phyloP scores from a whole-genome alignment of 352 stramenopile genomes.

The Phytophthora vignae region DNA sequence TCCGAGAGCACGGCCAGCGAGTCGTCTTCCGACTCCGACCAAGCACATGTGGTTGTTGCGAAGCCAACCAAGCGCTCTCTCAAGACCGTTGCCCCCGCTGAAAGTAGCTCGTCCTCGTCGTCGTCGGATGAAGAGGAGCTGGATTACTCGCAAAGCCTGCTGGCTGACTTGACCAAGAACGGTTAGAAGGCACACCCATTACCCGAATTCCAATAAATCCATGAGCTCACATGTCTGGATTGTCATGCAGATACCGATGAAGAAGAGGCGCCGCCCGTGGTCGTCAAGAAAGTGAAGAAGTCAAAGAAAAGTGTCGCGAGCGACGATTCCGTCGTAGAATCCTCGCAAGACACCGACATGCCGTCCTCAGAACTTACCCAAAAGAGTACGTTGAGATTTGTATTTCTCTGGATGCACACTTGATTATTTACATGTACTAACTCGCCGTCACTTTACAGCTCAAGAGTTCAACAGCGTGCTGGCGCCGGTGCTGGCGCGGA shows the following conservation, averaged over 20 bases:
- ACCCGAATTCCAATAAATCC: conserved; percentile 20
- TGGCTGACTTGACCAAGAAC: conserved; percentile 74
- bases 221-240: conserved; percentile 25
- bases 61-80: conserved; percentile 29
- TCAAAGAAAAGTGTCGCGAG: conserved; percentile 39
- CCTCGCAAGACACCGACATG: conserved; percentile 56
- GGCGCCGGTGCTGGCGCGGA: conserved; percentile 62
- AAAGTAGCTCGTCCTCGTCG: conserved; percentile 44
- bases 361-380: conserved; percentile 57
- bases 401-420: not conserved
- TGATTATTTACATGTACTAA: not conserved
- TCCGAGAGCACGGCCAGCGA: conserved; percentile 32
- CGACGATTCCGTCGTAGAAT: conserved; percentile 34
- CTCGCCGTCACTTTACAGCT: conserved; percentile 17
- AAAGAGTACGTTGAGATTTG: conserved; percentile 47
- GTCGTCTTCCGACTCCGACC: conserved; percentile 43
- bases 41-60: conserved; percentile 8
- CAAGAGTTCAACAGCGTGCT: conserved; percentile 76
- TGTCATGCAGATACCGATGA: conserved; percentile 41
- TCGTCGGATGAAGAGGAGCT: conserved; percentile 68
- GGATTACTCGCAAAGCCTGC: conserved; percentile 80
- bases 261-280: conserved; percentile 22
- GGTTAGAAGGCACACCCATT: conserved; percentile 48
- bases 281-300: conserved; percentile 39
- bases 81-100: conserved; percentile 25